Evolutionary conservation across 2,329 filamentous ascomycete species (phyloP).

Genomic region (Sporothrix mexicana): DNA sequence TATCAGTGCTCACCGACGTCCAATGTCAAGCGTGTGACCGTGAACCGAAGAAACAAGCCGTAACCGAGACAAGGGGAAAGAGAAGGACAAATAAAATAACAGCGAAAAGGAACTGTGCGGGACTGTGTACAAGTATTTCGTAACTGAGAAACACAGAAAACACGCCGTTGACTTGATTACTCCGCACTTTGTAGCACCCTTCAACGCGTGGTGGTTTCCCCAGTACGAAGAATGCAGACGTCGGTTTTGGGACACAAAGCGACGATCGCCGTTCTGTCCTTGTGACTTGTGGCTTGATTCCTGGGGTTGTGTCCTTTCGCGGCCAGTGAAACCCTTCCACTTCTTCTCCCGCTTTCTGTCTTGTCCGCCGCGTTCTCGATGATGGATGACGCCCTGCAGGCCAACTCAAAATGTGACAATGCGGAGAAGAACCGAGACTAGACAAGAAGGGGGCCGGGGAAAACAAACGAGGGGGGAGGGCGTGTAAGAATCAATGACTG

Average conservation of each 20-base stretch:
- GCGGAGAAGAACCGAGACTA: slow-evolving; percentile 19
- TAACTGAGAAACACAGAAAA: no score
- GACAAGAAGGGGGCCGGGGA: slow-evolving; percentile 13
- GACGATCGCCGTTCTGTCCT: slow-evolving; percentile 22
- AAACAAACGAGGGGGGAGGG: slow-evolving; percentile 11
- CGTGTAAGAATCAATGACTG: neutral
- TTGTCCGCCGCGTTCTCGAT: no score
- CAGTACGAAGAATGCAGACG: no score
- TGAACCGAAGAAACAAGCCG: neutral
- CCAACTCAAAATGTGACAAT: slow-evolving; percentile 20
- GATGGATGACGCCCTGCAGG: no score
- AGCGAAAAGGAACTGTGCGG: neutral
- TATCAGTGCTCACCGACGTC: neutral
- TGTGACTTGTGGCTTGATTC: neutral
- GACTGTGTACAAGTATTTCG: neutral
- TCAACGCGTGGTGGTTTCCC: no score
- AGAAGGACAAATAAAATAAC: neutral
- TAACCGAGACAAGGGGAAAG: neutral
- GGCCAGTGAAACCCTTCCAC: neutral
- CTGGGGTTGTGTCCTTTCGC: neutral
- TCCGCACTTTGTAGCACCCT: no score
- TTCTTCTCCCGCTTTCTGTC: no score
- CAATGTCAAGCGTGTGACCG: neutral
- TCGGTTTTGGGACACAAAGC: neutral
- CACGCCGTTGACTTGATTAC: no score